Evolutionary conservation across 2,329 filamentous ascomycete species (phyloP), one percentile per base, ranked within the genome.

Genomic region (Diaporthe humulicola): DNA sequence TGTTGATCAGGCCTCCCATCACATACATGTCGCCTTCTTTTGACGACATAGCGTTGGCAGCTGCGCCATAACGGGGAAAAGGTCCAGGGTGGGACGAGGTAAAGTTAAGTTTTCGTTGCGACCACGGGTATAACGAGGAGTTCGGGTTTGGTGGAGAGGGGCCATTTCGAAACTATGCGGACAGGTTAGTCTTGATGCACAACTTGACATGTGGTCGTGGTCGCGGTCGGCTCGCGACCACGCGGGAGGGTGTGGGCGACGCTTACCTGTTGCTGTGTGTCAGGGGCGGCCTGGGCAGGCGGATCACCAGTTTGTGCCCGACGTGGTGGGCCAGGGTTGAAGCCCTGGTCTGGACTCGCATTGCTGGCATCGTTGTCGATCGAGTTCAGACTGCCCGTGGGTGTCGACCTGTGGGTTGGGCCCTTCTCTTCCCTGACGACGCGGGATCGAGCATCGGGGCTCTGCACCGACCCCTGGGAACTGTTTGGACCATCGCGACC

Each of bases 21-120:
- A 99, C 90, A 81, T 98, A 99, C 74, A 99, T 94, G 79, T 98
- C 95, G 75, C 97, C 97, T 84, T 99, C 97, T 85, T 98, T 98
- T 52, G 96, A 98, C 33, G 96, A 94, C 22, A 93, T 89, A 0
- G 95, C 91, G 83, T 99, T 99, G 83, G 98, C 96, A 9, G 97
- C 97, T 70, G 97, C 95, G 82, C 97, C 97, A 89, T 99, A 99
- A 82, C 97, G 92, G 19, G 97, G 97, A 79, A 99, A 99, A 0
- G 97, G 97, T 78, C 95, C 96, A 15, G 93, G 90, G 80, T 95
- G 93, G 3, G 93, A 90, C 7, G 95, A 92, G 22, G 94, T 94
- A 83, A 98, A 98, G 77, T 94, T 96, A 71, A 99, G 85, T 73
- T 94, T 92, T 75, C 95, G 92, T 82, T 98, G 95, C 77, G 96